Base-by-base conservation (phyloP, 306 rosid genomes). In the Senna siamea region DNA sequence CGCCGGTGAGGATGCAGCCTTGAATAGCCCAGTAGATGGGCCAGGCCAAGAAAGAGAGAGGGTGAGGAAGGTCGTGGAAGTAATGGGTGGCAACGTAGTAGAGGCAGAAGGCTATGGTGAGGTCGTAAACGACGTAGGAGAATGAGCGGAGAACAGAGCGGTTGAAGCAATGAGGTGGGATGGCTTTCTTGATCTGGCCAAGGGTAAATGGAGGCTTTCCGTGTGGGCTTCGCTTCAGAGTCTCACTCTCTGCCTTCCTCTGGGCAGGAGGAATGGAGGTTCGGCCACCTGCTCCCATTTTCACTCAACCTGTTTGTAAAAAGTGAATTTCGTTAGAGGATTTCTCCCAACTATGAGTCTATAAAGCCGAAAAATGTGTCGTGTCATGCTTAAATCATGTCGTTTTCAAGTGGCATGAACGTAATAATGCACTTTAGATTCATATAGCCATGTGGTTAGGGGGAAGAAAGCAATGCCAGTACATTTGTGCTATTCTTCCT, bases 251-350 rank as follows among this genome's bases (percentile, higher is more conserved):
- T 8, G 90, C 34, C 58, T 85, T 88, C 85, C 85, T 74, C 63
- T 10, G 26, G 44, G 79, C 13, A 5, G 85, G 89, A 72, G 89
- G 92, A 74, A 77, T 86, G 41, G 87, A 69, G 85, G 94, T 78
- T 65, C 92, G 87, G 80, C 98, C 98, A 66, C 98, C 97, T 15
- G 94, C 98, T 75, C 97, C 98, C 97, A 93, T 91, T 77, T 73
- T 78, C 84, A 72, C 76, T 17, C 75, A 74, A 78, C 81, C 92
- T 87, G 90, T 40, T 53, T 38, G 77, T 43, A 9, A 74, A 60
- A 35, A 37, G 12, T 7, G 48, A 26, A 79, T 41, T 20, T 34
- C 2, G 54, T 72, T 47, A 63, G 51, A 37, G 77, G 28, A 26
- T 26, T 26, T 26, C 30, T n/a, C n/a, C n/a, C n/a, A n/a, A n/a